Conservation (phyloP, 257 asterid species). For the Ilex asprella region DNA sequence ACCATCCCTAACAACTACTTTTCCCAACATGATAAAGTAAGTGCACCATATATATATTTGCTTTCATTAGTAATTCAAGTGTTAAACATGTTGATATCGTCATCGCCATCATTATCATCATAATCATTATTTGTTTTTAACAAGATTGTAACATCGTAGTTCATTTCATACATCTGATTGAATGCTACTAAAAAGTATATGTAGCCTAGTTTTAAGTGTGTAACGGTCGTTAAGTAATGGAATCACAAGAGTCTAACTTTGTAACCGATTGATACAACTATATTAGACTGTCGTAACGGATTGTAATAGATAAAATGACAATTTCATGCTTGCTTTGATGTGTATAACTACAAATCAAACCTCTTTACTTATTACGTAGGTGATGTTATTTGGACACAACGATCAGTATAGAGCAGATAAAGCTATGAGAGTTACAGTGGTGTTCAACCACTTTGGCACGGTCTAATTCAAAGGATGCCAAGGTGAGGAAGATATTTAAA, state of each 20-base stretch:
- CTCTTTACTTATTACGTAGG: constrained; percentile 15
- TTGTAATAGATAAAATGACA: neutral
- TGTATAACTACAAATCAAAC: neutral
- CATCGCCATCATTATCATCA: too few species aligned
- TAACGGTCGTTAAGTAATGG: too few species aligned
- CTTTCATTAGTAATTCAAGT: neutral
- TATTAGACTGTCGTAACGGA: too few species aligned
- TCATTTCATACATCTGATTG: too few species aligned
- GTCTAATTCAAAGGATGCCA: constrained; percentile 86
- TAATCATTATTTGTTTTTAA: too few species aligned
- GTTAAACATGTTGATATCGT: neutral
- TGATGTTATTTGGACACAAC: constrained; percentile 59
- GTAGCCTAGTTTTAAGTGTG: too few species aligned
- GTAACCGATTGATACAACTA: too few species aligned
- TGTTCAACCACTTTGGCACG: constrained; percentile 85
- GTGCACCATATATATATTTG: neutral
- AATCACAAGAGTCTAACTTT: too few species aligned
- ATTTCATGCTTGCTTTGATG: neutral
- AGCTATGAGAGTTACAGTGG: constrained; percentile 63
- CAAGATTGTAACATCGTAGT: too few species aligned
- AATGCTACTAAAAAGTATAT: too few species aligned
- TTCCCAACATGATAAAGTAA: constrained; percentile 78
- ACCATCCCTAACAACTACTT: constrained; percentile 85
- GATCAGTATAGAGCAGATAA: constrained; percentile 55
- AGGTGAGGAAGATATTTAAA: constrained; percentile 20